phyloP scores from a whole-genome alignment of 2,329 filamentous ascomycete species.

The Fusarium pilosicola region DNA sequence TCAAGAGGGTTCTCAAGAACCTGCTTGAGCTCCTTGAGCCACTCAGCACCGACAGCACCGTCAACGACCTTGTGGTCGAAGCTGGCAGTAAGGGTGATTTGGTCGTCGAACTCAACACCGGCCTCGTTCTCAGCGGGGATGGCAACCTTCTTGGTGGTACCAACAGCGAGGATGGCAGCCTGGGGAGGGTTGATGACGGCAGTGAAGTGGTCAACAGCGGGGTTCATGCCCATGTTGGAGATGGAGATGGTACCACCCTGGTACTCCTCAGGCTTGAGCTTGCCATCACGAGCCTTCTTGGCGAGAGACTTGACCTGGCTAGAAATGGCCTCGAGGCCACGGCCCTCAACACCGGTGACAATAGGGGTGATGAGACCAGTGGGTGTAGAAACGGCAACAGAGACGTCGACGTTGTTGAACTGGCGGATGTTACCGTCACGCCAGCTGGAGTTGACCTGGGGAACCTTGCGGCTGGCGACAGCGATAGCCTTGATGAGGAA shows the following conservation, averaged over 20 bases:
- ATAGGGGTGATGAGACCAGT: conserved; percentile 97
- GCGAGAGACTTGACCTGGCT: conserved; percentile 93
- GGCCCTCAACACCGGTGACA: conserved; percentile 86
- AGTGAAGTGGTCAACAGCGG: conserved; percentile 94
- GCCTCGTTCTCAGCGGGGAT: conserved; percentile 85
- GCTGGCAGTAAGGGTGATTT: conserved; percentile 93
- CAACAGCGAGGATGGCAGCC: conserved; percentile 92
- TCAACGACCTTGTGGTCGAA: conserved; percentile 99
- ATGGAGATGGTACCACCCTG: conserved; percentile 99
- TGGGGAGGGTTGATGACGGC: conserved; percentile 99
- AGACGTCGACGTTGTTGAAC: conserved; percentile 93
- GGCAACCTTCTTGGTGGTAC: conserved; percentile 95
- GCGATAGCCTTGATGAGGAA: conserved; percentile 98
- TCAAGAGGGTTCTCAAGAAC: conserved; percentile 96
- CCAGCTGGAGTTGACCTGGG: conserved; percentile 96
- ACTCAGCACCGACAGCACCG: conserved; percentile 94
- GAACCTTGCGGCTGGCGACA: conserved; percentile 90
- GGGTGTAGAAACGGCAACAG: conserved; percentile 93
- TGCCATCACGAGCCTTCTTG: conserved; percentile 94
- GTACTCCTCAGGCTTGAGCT: conserved; percentile 99
- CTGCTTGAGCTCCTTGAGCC: conserved; percentile 97
- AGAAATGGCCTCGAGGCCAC: conserved; percentile 90
- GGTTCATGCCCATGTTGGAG: conserved; percentile 99
- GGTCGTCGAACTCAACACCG: conserved; percentile 89
- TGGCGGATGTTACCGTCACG: conserved; percentile 89